Percentiles rank a stretch among this genome's conserved stretches.
These are phyloP conservation scores for Fusarium sacchari DNA, from an alignment of 2,329 filamentous ascomycete species.

Conservation along the genomic window DNA sequence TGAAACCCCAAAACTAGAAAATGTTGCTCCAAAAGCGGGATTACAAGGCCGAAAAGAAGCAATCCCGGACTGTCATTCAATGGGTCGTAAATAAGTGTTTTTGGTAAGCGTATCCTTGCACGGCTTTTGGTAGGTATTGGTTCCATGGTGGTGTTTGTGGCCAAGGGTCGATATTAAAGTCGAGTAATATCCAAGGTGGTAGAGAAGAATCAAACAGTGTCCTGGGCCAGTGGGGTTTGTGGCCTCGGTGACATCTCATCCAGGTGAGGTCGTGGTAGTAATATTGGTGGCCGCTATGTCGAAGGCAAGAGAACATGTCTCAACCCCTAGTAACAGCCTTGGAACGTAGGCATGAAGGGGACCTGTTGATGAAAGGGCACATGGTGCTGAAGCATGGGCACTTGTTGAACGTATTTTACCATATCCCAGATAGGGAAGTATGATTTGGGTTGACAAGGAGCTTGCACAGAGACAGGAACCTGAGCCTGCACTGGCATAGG, in stretches of 20 bases:
- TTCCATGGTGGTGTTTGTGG: constrained; percentile 15
- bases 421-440: constrained; percentile 63
- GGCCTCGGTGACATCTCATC: constrained; percentile 33
- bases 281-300: background rate
- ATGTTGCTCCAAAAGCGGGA: constrained; percentile 22
- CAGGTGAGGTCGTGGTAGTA: constrained; percentile 26
- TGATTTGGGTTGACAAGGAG: constrained; percentile 57
- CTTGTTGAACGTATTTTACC: constrained; percentile 62
- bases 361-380: constrained; percentile 64
- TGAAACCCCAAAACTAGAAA: constrained; percentile 5
- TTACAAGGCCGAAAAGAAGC: constrained; percentile 36
- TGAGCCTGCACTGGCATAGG: constrained; percentile 47
- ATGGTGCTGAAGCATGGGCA: constrained; percentile 59
- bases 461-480: constrained; percentile 51
- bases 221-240: constrained; percentile 13
- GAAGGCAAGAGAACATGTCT: constrained; percentile 1
- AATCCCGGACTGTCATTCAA: constrained; percentile 43
- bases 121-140: constrained; percentile 18
- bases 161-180: constrained; percentile 40
- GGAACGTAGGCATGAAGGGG: constrained; percentile 61
- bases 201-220: constrained; percentile 33
- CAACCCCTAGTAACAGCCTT: constrained; percentile 58
- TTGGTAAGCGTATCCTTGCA: constrained; percentile 38
- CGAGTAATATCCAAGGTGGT: constrained; percentile 32
- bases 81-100: constrained; percentile 37